Conservation (phyloP, 192 early-diverging fungal species). For the Coemansia reversa region DNA sequence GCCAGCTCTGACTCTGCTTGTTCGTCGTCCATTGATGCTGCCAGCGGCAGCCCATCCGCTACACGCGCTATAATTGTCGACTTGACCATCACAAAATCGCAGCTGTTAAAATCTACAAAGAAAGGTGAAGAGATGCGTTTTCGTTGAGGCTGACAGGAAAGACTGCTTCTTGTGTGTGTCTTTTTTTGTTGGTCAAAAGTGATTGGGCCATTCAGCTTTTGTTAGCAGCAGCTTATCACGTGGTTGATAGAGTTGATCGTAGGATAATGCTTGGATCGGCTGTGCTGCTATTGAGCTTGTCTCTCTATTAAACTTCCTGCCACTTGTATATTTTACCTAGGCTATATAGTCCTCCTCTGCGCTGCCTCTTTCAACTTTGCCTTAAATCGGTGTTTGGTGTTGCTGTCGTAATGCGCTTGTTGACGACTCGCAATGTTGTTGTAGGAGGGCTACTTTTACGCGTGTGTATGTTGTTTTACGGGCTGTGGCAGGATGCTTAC, state of each 20-base stretch:
- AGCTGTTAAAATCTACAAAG: not conserved
- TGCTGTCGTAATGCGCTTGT: constrained; percentile 15
- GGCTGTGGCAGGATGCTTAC: constrained; percentile 83
- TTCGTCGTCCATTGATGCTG: constrained; percentile 93
- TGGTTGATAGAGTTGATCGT: not conserved
- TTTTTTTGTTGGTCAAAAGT: not conserved
- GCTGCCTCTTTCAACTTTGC: not conserved
- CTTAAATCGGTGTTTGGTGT: not conserved
- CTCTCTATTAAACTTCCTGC: not conserved
- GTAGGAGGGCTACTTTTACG: constrained; percentile 58
- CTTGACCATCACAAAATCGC: constrained; percentile 70
- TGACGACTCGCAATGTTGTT: constrained; percentile 37
- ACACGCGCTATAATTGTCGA: constrained; percentile 93
- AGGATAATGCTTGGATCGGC: no score
- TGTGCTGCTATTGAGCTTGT: not conserved
- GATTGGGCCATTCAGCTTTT: not conserved
- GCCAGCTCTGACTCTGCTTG: constrained; percentile 78
- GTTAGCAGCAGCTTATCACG: not conserved
- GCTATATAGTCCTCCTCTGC: not conserved
- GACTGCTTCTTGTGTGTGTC: not conserved
- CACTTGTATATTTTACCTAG: not conserved
- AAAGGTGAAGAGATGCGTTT: not conserved
- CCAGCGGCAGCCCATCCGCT: constrained; percentile 89
- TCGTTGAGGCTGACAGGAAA: not conserved
- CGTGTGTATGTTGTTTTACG: constrained; percentile 72